Conservation (phyloP, 2,329 filamentous ascomycete genomes). For the Diplodia corticola region DNA sequence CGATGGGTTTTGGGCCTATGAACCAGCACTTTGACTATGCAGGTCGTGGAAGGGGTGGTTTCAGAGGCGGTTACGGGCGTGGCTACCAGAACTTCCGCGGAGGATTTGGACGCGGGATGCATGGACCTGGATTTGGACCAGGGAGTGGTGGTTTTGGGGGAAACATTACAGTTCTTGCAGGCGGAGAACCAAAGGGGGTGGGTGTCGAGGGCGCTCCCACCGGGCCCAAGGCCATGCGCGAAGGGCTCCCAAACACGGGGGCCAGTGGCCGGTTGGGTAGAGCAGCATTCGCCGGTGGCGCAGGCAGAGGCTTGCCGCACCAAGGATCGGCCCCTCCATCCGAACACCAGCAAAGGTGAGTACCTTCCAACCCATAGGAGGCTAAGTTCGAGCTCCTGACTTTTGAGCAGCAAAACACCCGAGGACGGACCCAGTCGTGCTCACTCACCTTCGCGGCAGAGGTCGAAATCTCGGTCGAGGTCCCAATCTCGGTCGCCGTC, state of each 20-base stretch:
- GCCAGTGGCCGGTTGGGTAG: conserved; percentile 59
- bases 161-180: conserved; percentile 38
- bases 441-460: conserved; percentile 33
- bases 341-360: conserved; percentile 14
- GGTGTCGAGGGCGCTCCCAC: conserved; percentile 74
- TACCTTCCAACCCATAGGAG: neutral
- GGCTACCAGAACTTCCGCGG: conserved; percentile 49
- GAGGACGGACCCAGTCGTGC: conserved; percentile 42
- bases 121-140: conserved; percentile 27
- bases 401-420: conserved; percentile 33
- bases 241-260: conserved; percentile 81
- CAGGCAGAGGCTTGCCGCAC: neutral
- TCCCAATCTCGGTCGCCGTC: conserved; percentile 39
- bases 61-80: conserved; percentile 42
- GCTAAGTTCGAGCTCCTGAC: neutral
- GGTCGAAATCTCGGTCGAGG: conserved; percentile 33
- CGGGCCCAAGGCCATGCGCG: conserved; percentile 91
- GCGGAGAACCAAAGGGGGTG: conserved; percentile 52
- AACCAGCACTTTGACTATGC: conserved; percentile 45
- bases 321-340: conserved; percentile 6
- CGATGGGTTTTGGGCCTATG: conserved; percentile 19
- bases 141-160: conserved; percentile 30
- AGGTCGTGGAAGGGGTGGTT: conserved; percentile 62
- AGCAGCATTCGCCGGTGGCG: neutral
- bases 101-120: conserved; percentile 45